A percentile compares a stretch with the other conserved stretches of the same genome.
Conservation (phyloP, 129 eudicot species). For the Solidago caesia region DNA sequence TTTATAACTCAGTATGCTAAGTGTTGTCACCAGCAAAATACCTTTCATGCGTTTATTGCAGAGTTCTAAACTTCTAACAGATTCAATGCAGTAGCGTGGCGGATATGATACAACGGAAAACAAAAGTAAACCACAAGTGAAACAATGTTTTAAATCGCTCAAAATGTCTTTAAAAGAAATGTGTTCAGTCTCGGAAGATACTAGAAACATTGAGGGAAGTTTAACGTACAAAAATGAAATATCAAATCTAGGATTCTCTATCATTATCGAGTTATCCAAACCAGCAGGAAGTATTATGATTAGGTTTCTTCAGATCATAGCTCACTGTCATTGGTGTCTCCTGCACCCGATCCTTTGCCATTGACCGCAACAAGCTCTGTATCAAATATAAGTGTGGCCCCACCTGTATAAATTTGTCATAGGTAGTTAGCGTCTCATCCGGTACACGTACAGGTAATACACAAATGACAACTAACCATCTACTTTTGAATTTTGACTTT, state of each 20-base stretch:
- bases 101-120: neutral
- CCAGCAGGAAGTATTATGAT: conserved; percentile 13
- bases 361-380: conserved; percentile 92
- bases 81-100: no score
- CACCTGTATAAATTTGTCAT: conserved; percentile 48
- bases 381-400: conserved; percentile 93
- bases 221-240: conserved; percentile 31
- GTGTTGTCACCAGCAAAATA: no score
- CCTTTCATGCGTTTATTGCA: no score
- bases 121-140: neutral
- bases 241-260: conserved; percentile 28
- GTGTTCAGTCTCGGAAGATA: neutral
- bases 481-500: neutral
- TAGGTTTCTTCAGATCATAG: conserved; percentile 39
- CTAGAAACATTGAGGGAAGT: neutral
- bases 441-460: neutral
- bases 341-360: conserved; percentile 57
- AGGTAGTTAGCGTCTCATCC: neutral
- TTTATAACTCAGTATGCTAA: no score
- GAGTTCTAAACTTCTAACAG: no score
- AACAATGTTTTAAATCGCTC: neutral
- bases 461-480: neutral
- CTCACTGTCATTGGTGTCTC: conserved; percentile 43
- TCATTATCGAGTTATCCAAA: conserved; percentile 2
- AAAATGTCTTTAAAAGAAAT: neutral